Evolutionary conservation across 805 yeast genomes (phyloP).

Genomic region (Ogataea neopini): DNA sequence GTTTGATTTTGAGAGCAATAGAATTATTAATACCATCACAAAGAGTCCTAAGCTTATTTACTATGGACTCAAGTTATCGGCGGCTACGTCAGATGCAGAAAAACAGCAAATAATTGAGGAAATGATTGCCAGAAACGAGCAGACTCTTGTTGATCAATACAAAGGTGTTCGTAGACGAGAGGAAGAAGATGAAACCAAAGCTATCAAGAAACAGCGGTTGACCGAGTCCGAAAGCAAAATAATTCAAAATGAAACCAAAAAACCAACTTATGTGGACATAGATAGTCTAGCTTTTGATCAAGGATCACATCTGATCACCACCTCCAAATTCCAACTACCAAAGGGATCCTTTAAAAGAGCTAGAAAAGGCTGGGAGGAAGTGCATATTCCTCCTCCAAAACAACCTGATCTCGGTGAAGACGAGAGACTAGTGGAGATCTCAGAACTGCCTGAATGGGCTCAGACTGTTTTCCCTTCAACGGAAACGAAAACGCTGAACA

Average conservation of each 20-base stretch:
- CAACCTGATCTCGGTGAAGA: conserved; percentile 40
- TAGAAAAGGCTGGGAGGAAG: conserved; percentile 78
- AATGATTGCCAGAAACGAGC: conserved; percentile 46
- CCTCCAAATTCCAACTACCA: conserved; percentile 71
- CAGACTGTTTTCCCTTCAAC: conserved; percentile 67
- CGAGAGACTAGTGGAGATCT: conserved; percentile 53
- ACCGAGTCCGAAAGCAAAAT: conserved; percentile 12
- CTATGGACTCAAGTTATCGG: conserved; percentile 31
- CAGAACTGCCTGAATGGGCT: conserved; percentile 80
- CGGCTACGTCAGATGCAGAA: conserved; percentile 25
- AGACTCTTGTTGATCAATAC: conserved; percentile 44
- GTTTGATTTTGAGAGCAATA: conserved; percentile 52
- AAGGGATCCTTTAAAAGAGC: conserved; percentile 78
- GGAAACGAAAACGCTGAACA: conserved; percentile 68
- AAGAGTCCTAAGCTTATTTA: conserved; percentile 40
- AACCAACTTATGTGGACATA: conserved; percentile 61
- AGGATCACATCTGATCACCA: conserved; percentile 68
- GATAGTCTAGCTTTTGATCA: conserved; percentile 66
- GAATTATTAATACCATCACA: conserved; percentile 48
- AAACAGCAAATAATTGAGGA: conserved; percentile 43
- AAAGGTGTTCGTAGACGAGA: conserved; percentile 28
- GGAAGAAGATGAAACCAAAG: conserved; percentile 10
- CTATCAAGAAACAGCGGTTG: conserved; percentile 13
- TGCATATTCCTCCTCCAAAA: conserved; percentile 86
- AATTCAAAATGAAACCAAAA: conserved; percentile 3